These are phyloP conservation scores for Lachancea mirantina DNA, from an alignment of 805 yeast genomes.

Conservation along the genomic window DNA sequence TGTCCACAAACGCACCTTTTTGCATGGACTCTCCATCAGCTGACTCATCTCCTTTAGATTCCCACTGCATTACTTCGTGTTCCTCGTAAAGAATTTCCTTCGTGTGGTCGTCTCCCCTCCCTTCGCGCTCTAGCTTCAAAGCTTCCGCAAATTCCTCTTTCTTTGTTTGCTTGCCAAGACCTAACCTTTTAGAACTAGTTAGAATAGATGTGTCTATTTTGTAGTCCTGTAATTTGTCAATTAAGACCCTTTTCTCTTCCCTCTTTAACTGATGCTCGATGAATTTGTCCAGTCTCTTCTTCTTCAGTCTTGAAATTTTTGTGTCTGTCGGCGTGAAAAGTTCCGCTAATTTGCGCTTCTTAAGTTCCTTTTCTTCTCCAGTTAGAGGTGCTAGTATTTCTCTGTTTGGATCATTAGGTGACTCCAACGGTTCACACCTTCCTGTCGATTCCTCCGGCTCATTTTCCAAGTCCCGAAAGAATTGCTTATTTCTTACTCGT, in stretches of 20 bases:
- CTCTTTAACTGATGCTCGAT: constrained; percentile 84
- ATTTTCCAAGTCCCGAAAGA: constrained; percentile 43
- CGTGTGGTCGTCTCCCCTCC: constrained; percentile 56
- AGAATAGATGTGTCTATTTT: constrained; percentile 62
- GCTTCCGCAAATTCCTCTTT: constrained; percentile 72
- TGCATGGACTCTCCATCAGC: constrained; percentile 14
- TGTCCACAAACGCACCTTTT: constrained; percentile 69
- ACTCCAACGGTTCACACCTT: too few species aligned
- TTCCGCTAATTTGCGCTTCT: constrained; percentile 59
- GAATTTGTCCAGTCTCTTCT: constrained; percentile 80
- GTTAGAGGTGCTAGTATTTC: constrained; percentile 57
- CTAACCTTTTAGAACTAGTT: constrained; percentile 70
- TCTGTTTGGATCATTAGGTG: constrained; percentile 48
- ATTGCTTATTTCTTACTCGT: constrained; percentile 62
- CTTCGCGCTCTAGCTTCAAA: constrained; percentile 60
- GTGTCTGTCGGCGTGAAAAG: constrained; percentile 55
- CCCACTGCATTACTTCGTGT: constrained; percentile 58
- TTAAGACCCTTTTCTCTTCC: constrained; percentile 74
- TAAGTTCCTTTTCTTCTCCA: constrained; percentile 51
- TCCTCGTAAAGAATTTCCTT: constrained; percentile 63
- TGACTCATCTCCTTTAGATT: constrained; percentile 31
- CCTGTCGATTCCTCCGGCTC: constrained; percentile 16
- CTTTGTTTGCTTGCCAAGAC: constrained; percentile 63
- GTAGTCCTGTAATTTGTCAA: constrained; percentile 60
- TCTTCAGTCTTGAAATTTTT: constrained; percentile 64